Evolutionary conservation across 1,284 basidiomycete species (phyloP).

Genomic region (Macrocystidia cucumis): DNA sequence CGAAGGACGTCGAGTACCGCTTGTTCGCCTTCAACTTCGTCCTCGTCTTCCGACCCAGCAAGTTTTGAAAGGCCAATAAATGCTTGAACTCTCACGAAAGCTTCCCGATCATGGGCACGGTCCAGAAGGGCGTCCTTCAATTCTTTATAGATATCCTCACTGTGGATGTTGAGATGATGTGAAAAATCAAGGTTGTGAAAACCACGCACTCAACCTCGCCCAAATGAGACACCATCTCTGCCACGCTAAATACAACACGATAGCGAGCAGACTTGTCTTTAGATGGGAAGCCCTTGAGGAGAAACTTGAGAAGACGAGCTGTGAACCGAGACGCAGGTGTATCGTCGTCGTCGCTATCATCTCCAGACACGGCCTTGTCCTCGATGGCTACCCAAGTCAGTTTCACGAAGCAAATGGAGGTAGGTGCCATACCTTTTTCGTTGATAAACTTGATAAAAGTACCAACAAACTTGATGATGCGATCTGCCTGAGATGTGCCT

Average conservation of each 20-base stretch:
- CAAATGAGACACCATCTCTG: constrained; percentile 72
- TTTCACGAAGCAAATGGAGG: neutral
- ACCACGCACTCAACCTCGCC: constrained; percentile 77
- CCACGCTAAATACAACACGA: constrained; percentile 69
- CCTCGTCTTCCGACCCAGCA: constrained; percentile 61
- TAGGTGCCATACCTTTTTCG: constrained; percentile 55
- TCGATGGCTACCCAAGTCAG: constrained; percentile 13
- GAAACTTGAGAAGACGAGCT: constrained; percentile 62
- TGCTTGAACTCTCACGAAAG: constrained; percentile 75
- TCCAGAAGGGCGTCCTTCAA: constrained; percentile 70
- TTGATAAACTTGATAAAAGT: constrained; percentile 75
- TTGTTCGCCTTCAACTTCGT: constrained; percentile 54
- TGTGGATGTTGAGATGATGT: constrained; percentile 23
- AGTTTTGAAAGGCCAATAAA: constrained; percentile 80
- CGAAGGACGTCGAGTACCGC: constrained; percentile 58
- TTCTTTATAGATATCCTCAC: constrained; percentile 71
- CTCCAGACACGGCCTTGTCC: constrained; percentile 17
- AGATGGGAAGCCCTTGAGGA: constrained; percentile 77
- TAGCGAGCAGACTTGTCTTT: constrained; percentile 90
- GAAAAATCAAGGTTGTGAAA: neutral
- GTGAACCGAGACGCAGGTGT: constrained; percentile 74
- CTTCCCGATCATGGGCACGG: constrained; percentile 80
- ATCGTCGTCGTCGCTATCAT: constrained; percentile 41
- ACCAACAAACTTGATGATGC: constrained; percentile 81
- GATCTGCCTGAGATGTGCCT: constrained; percentile 70